A percentile compares a stretch with the other conserved stretches of the same genome.
These are phyloP conservation scores for Boletus subparvulus DNA, from an alignment of 768 basidiomycete species.

Conservation along the genomic window DNA sequence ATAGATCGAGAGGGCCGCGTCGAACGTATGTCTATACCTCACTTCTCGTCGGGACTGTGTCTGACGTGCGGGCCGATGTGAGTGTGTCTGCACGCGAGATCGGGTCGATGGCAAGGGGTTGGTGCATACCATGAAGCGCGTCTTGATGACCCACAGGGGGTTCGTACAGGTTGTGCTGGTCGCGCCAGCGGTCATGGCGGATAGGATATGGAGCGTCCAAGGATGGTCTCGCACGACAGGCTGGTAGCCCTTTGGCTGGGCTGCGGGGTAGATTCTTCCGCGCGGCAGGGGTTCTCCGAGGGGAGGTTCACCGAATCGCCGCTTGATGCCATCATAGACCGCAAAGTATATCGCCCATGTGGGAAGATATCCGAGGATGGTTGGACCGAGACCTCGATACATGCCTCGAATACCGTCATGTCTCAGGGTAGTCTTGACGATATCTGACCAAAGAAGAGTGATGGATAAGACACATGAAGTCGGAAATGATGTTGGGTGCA, in stretches of 20 bases:
- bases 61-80: constrained; percentile 39
- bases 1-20: constrained; percentile 89
- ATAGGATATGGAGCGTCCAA: constrained; percentile 86
- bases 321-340: constrained; percentile 95
- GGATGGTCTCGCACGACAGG: constrained; percentile 78
- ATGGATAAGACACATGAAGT: constrained; percentile 17
- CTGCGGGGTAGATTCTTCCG: constrained; percentile 72
- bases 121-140: constrained; percentile 87
- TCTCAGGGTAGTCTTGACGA: constrained; percentile 52
- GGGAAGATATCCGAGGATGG: constrained; percentile 93
- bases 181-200: constrained; percentile 95
- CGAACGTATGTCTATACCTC: constrained; percentile 85
- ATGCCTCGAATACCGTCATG: constrained; percentile 82
- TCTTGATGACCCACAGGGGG: constrained; percentile 99
- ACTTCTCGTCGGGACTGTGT: constrained; percentile 80
- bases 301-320: constrained; percentile 67
- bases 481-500: constrained; percentile 1
- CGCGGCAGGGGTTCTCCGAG: constrained; percentile 36
- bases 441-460: constrained; percentile 39
- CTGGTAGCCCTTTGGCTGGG: constrained; percentile 84
- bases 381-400: constrained; percentile 97
- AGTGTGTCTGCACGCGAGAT: constrained; percentile 1
- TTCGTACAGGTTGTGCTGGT: constrained; percentile 92
- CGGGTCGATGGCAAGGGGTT: neutral
- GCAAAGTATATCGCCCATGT: constrained; percentile 99